Conservation (phyloP, 2,329 filamentous ascomycete genomes). For the Alternaria conjuncta region DNA sequence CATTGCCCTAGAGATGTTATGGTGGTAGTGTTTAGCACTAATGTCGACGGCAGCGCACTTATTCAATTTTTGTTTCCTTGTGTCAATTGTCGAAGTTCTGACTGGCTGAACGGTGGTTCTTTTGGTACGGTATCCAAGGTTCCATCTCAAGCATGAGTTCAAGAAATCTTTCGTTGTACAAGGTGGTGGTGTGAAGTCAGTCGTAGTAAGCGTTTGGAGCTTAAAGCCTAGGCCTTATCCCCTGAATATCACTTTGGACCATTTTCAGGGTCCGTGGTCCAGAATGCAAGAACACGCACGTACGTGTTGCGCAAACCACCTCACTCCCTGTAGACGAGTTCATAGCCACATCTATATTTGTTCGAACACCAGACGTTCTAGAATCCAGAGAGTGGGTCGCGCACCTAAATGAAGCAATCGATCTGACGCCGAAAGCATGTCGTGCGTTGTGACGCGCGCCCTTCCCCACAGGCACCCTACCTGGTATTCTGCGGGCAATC, state of each 20-base stretch:
- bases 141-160: too few relatives aligned
- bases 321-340: background rate
- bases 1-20: background rate
- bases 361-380: background rate
- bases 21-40: background rate
- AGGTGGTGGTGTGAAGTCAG: background rate
- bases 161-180: background rate
- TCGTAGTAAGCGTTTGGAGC: background rate
- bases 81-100: too few relatives aligned
- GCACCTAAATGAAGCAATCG: background rate
- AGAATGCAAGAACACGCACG: background rate
- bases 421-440: conserved; percentile 6
- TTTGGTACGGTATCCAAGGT: too few relatives aligned
- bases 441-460: conserved; percentile 10
- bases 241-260: background rate
- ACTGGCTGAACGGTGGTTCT: too few relatives aligned
- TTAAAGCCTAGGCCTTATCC: background rate
- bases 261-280: background rate
- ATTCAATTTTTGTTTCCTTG: background rate
- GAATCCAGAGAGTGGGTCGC: background rate
- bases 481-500: background rate
- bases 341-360: background rate
- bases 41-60: background rate
- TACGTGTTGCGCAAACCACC: background rate
- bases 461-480: conserved; percentile 11